Conservation (phyloP, 768 basidiomycete species). For the Psilocybe tampanensis region DNA sequence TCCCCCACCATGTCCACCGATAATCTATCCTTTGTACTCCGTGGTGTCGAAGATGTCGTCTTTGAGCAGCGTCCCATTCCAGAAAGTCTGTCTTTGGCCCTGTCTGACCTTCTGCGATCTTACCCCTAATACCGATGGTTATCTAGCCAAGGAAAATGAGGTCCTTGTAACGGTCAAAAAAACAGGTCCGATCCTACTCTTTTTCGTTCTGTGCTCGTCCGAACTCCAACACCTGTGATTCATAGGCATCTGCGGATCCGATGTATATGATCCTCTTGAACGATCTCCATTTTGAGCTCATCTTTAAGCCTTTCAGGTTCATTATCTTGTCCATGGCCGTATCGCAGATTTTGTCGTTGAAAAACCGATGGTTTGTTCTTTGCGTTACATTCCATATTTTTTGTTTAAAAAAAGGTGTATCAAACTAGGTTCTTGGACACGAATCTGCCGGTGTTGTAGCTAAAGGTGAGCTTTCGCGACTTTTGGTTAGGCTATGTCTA, state of each 20-base stretch:
- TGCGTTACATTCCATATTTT: not conserved
- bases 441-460: slow-evolving; percentile 84
- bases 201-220: not conserved
- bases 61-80: slow-evolving; percentile 81
- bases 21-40: slow-evolving; percentile 81
- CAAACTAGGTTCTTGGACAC: slow-evolving; percentile 78
- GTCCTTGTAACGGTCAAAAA: slow-evolving; percentile 91
- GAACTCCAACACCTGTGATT: slow-evolving; percentile 3
- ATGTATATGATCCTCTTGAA: slow-evolving; percentile 46
- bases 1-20: slow-evolving; percentile 53
- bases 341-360: slow-evolving; percentile 82
- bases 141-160: slow-evolving; percentile 66
- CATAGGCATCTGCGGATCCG: slow-evolving; percentile 88
- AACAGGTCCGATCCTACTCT: slow-evolving; percentile 58
- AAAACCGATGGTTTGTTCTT: slow-evolving; percentile 66
- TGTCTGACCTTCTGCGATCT: not conserved
- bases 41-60: slow-evolving; percentile 63
- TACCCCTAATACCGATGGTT: slow-evolving; percentile 6
- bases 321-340: slow-evolving; percentile 77
- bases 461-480: slow-evolving; percentile 52
- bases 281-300: not conserved
- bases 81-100: slow-evolving; percentile 46
- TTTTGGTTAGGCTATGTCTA: not conserved
- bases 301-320: slow-evolving; percentile 49
- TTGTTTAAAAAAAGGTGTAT: not conserved